Evolutionary conservation across 2,329 filamentous ascomycete species (phyloP).

Genomic region (Aspergillus glaucus): DNA sequence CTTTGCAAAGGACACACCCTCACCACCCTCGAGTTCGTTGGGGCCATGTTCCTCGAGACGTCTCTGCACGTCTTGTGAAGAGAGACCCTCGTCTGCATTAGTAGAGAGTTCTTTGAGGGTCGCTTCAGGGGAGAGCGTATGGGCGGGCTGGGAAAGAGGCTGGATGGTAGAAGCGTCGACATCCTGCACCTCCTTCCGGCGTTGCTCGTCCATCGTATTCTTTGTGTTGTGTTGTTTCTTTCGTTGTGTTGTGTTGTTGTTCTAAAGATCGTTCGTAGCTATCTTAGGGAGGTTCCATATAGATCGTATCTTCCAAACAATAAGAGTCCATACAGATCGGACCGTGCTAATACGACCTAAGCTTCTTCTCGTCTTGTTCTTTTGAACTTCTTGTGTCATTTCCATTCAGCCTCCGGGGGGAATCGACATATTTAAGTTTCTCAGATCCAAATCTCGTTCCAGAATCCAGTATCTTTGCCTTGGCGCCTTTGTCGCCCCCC

Average conservation of each 20-base stretch:
- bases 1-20: conserved; percentile 62
- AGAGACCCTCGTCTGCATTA: conserved; percentile 54
- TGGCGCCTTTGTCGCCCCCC: no score
- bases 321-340: conserved; percentile 27
- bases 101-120: conserved; percentile 52
- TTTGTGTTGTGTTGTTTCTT: conserved; percentile 1
- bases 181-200: conserved; percentile 1
- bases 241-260: conserved; percentile 3
- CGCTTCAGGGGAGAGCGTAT: conserved; percentile 51
- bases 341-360: conserved; percentile 3
- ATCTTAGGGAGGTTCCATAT: conserved; percentile 27
- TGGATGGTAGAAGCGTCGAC: conserved; percentile 30
- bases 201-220: background rate
- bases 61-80: conserved; percentile 46
- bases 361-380: conserved; percentile 4
- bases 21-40: conserved; percentile 60
- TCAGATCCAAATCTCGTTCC: background rate
- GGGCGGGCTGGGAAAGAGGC: conserved; percentile 56
- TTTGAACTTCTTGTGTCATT: background rate
- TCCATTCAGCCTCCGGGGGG: background rate
- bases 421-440: conserved; percentile 1
- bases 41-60: conserved; percentile 53
- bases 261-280: conserved; percentile 5
- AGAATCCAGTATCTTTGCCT: no score
- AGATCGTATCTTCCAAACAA: conserved; percentile 24